These are phyloP conservation scores for Pholiota adiposa DNA, from an alignment of 1,284 basidiomycete genomes.

Conservation along the genomic window DNA sequence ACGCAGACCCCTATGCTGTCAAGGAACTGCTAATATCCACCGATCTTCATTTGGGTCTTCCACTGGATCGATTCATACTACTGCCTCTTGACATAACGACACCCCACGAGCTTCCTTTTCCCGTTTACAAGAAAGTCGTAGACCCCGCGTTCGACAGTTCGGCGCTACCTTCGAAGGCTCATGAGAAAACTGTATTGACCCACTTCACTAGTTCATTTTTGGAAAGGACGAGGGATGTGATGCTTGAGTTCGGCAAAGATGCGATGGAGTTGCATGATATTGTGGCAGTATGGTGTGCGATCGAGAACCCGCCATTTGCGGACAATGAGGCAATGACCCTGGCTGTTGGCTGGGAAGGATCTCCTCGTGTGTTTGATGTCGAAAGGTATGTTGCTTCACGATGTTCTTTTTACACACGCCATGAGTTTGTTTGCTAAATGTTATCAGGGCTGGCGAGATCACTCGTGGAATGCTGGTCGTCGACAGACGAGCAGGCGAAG, in stretches of 20 bases:
- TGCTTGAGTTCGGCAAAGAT: conserved; percentile 77
- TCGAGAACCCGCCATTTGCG: conserved; percentile 60
- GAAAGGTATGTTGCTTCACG: conserved; percentile 54
- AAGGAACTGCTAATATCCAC: conserved; percentile 58
- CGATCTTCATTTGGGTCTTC: conserved; percentile 46
- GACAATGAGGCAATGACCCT: conserved; percentile 32
- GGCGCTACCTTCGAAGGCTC: conserved; percentile 44
- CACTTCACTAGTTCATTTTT: conserved; percentile 85
- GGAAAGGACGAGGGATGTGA: conserved; percentile 71
- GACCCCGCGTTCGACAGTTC: conserved; percentile 60
- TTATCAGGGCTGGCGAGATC: conserved; percentile 48
- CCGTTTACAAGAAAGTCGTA: conserved; percentile 55
- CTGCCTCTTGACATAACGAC: conserved; percentile 85
- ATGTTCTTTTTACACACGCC: neutral
- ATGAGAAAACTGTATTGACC: conserved; percentile 56
- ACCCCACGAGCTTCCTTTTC: conserved; percentile 78
- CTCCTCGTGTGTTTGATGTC: conserved; percentile 63
- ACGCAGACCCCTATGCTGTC: conserved; percentile 90
- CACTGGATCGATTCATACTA: conserved; percentile 69
- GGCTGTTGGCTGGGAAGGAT: conserved; percentile 55
- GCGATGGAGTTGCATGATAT: conserved; percentile 88
- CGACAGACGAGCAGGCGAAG: conserved; percentile 62
- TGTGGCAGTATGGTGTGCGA: conserved; percentile 80
- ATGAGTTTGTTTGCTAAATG: conserved; percentile 1
- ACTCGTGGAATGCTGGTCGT: conserved; percentile 80